phyloP scores from a whole-genome alignment of 768 basidiomycete species.

The Podaxis sp. region DNA sequence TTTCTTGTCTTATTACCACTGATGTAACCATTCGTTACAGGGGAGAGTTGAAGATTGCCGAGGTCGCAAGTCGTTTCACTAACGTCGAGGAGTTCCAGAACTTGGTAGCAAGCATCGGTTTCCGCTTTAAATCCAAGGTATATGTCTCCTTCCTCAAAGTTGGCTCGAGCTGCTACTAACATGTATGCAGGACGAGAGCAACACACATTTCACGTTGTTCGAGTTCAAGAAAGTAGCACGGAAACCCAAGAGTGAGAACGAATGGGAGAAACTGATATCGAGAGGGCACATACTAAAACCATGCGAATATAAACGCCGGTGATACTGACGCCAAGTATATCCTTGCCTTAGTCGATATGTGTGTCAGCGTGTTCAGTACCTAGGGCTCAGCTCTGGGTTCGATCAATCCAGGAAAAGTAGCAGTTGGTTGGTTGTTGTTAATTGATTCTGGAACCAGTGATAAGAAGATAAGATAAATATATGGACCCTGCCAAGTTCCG shows the following conservation, averaged over 20 bases:
- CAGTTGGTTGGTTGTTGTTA: neutral
- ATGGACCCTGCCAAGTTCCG: neutral
- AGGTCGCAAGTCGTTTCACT: slow-evolving; percentile 83
- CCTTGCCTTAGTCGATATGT: neutral
- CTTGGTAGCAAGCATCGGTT: slow-evolving; percentile 68
- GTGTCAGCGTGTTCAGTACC: neutral
- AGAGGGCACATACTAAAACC: slow-evolving; percentile 69
- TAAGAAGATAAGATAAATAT: slow-evolving; percentile 7
- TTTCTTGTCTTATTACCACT: neutral
- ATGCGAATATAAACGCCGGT: slow-evolving; percentile 92
- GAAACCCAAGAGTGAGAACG: slow-evolving; percentile 45
- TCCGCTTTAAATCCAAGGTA: slow-evolving; percentile 70
- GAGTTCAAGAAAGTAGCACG: slow-evolving; percentile 68
- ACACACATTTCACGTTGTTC: slow-evolving; percentile 84
- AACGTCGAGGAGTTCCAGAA: slow-evolving; percentile 64
- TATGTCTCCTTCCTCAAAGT: slow-evolving; percentile 1
- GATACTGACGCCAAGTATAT: slow-evolving; percentile 19
- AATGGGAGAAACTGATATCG: slow-evolving; percentile 56
- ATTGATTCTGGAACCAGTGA: neutral
- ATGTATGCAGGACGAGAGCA: slow-evolving; percentile 63
- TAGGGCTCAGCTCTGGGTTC: neutral
- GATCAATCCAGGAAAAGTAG: neutral
- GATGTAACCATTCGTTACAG: slow-evolving; percentile 31
- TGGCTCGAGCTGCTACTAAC: neutral
- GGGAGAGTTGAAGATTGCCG: slow-evolving; percentile 83